phyloP scores from a whole-genome alignment of 2,329 filamentous ascomycete genomes.

The Fusarium pseudonygamai region DNA sequence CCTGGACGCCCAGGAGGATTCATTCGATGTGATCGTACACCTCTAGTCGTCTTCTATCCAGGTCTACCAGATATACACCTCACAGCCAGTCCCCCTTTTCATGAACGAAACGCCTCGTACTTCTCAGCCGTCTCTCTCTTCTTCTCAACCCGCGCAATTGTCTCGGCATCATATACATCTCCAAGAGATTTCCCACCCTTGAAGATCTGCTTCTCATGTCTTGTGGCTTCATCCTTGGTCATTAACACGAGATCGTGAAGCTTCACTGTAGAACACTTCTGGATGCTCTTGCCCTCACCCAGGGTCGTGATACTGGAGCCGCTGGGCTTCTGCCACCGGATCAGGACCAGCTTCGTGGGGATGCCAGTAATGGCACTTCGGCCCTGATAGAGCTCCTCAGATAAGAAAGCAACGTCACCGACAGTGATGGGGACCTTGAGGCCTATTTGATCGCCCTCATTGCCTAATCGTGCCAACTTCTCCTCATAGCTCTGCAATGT shows the following conservation, averaged over 20 bases:
- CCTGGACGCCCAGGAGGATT: background rate
- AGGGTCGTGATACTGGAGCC: conserved; percentile 66
- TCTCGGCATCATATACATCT: conserved; percentile 77
- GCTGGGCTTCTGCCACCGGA: conserved; percentile 78
- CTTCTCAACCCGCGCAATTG: conserved; percentile 72
- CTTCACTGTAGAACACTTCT: conserved; percentile 77
- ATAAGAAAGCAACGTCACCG: conserved; percentile 85
- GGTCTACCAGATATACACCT: background rate
- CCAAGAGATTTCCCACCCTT: conserved; percentile 72
- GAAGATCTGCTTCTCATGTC: conserved; percentile 83
- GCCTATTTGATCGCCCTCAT: conserved; percentile 61
- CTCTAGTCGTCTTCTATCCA: background rate
- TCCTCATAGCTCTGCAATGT: conserved; percentile 82
- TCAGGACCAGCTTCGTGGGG: conserved; percentile 79
- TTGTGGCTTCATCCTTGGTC: conserved; percentile 88
- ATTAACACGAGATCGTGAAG: conserved; percentile 83
- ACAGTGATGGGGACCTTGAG: conserved; percentile 81
- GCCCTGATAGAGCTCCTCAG: conserved; percentile 89
- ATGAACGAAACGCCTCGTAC: conserved; percentile 62
- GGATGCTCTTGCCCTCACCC: conserved; percentile 73
- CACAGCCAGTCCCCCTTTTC: background rate
- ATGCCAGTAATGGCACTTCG: conserved; percentile 86
- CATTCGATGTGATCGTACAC: background rate
- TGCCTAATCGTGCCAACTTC: conserved; percentile 66
- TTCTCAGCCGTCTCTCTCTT: conserved; percentile 73